These are phyloP conservation scores for Pulveroboletus sp. DNA, from an alignment of 768 basidiomycete species.

Conservation along the genomic window DNA sequence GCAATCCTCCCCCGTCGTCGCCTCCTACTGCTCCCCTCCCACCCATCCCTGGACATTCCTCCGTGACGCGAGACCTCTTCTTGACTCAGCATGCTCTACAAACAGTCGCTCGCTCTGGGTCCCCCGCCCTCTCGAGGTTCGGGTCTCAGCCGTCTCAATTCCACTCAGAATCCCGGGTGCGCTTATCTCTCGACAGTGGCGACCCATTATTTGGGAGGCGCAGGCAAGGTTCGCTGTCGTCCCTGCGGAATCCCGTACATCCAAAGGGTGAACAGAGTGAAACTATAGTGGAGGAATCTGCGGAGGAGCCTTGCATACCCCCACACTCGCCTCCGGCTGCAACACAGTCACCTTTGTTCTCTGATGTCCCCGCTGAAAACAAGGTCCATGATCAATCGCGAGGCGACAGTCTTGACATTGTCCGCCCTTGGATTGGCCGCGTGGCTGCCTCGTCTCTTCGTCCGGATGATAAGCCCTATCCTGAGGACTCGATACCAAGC, in stretches of 20 bases:
- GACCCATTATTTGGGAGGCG: conserved; percentile 13
- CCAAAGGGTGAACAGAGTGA: conserved; percentile 7
- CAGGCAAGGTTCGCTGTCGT: conserved; percentile 28
- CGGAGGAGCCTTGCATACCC: neutral
- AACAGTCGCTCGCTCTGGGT: conserved; percentile 16
- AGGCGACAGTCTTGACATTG: conserved; percentile 20
- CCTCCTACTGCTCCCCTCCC: conserved; percentile 60
- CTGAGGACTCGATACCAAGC: conserved; percentile 25
- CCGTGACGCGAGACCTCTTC: conserved; percentile 46
- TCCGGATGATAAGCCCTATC: conserved; percentile 1
- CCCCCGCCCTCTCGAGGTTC: conserved; percentile 19
- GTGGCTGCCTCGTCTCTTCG: conserved; percentile 1
- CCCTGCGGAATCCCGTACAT: conserved; percentile 22
- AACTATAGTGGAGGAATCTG: conserved; percentile 19
- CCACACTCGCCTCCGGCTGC: neutral
- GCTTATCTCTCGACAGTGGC: conserved; percentile 13
- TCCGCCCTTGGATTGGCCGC: conserved; percentile 16
- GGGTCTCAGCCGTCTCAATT: conserved; percentile 18
- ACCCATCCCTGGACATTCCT: conserved; percentile 59
- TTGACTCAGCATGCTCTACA: conserved; percentile 35
- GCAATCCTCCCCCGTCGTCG: conserved; percentile 53
- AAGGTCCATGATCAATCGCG: conserved; percentile 7
- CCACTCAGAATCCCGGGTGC: conserved; percentile 14
- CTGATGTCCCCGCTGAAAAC: conserved; percentile 5
- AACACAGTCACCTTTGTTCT: conserved; percentile 1